phyloP scores from a whole-genome alignment of 176 grass and related monocot genomes.

The Chloris gayana region DNA sequence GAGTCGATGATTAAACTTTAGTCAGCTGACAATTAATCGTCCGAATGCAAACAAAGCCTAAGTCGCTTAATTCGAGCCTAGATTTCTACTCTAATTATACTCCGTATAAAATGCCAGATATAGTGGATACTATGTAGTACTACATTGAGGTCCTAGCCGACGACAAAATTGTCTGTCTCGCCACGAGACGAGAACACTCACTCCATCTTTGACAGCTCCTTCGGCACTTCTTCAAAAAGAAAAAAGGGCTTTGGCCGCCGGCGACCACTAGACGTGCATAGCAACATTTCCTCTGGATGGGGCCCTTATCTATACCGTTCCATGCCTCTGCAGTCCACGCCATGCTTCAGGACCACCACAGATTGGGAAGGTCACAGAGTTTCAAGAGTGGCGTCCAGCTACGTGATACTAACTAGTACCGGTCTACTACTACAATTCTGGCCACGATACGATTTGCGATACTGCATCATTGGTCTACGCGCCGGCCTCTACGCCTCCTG shows the following conservation, averaged over 20 bases:
- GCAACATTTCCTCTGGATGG: neutral
- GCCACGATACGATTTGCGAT: neutral
- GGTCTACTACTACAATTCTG: neutral
- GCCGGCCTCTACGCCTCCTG: too few species aligned
- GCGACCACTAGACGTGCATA: constrained; percentile 15
- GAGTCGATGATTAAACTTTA: too few species aligned
- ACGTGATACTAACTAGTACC: neutral
- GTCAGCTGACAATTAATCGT: too few species aligned
- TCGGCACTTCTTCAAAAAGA: neutral
- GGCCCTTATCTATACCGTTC: neutral
- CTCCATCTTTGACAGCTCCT: neutral
- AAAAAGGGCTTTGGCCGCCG: neutral
- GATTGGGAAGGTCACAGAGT: neutral
- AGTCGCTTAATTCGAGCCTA: too few species aligned
- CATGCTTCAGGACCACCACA: constrained; percentile 1
- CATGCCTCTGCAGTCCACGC: neutral
- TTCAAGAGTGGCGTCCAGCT: constrained; percentile 23
- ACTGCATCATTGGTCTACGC: neutral
- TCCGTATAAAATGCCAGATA: too few species aligned
- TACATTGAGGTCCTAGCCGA: too few species aligned
- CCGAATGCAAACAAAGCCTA: too few species aligned
- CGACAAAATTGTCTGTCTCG: too few species aligned
- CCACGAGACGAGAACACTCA: too few species aligned
- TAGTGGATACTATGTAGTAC: too few species aligned
- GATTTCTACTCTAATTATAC: too few species aligned